Percentiles rank a stretch among this genome's conserved stretches.
These are phyloP conservation scores for Fistulina hepatica DNA, from an alignment of 1,284 basidiomycete genomes.

Conservation along the genomic window DNA sequence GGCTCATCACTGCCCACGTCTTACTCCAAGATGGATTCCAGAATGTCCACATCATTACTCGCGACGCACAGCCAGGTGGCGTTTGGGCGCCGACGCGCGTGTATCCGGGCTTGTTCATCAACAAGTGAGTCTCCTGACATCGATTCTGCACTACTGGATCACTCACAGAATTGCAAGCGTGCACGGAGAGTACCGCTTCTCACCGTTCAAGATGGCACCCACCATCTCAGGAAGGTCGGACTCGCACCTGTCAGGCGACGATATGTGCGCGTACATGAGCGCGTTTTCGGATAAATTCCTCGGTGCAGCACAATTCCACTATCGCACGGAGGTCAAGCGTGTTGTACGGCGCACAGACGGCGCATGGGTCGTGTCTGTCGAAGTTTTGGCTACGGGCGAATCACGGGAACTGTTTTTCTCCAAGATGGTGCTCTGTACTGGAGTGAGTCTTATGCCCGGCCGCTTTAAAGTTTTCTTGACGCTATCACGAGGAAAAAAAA, in stretches of 20 bases:
- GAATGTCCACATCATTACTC: conserved; percentile 40
- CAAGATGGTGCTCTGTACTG: conserved; percentile 44
- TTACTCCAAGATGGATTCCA: conserved; percentile 45
- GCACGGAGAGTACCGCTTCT: conserved; percentile 49
- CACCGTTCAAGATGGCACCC: conserved; percentile 37
- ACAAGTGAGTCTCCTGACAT: conserved; percentile 34
- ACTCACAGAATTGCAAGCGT: conserved; percentile 29
- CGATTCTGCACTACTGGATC: conserved; percentile 24
- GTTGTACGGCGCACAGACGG: conserved; percentile 27
- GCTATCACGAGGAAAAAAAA: conserved; percentile 29
- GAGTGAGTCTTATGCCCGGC: conserved; percentile 30
- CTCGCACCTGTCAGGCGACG: conserved; percentile 35
- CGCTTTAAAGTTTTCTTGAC: background rate
- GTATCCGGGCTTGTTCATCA: conserved; percentile 42
- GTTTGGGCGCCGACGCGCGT: conserved; percentile 41
- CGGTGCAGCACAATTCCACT: conserved; percentile 31
- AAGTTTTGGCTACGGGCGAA: conserved; percentile 20
- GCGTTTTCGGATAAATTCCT: conserved; percentile 37
- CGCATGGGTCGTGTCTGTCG: conserved; percentile 32
- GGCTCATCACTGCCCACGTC: conserved; percentile 45
- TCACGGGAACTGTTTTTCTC: conserved; percentile 27
- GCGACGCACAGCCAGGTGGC: conserved; percentile 40
- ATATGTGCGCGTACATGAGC: conserved; percentile 43
- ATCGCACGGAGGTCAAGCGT: conserved; percentile 33
- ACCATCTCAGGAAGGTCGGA: conserved; percentile 20